Base-by-base conservation (phyloP, 2,329 filamentous ascomycete species). In the Microdochium paspali region DNA sequence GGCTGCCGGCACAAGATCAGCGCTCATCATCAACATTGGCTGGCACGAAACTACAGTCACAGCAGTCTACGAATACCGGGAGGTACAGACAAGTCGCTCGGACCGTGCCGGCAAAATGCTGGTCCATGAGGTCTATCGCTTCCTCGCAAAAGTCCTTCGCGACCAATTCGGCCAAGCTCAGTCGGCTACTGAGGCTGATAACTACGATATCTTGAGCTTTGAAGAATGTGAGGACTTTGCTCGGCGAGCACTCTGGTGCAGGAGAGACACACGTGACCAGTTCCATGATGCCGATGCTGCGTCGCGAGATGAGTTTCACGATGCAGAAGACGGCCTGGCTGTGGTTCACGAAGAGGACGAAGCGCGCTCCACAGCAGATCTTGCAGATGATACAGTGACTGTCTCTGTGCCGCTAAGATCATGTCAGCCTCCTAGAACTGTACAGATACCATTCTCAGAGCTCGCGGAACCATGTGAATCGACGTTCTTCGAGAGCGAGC, bases 41-140 rank as follows among this genome's bases (percentile, higher is more conserved):
- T 98, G 93, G 93, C 77, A 82, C 39, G 93, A 97, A 65, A 95
- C 90, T 0, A 77, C 84, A 1, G 79, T 94, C 21, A 95, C 89
- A 0, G 86, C 84, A 5, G 76, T 97, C 6, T 97, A 90, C 60
- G 93, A 98, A 66, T 95, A 90, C 62, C 83, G 87, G 47, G 90
- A 95, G 62, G 80, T 95, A 1, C 73, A 76, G 15, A 80, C 80
- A 47, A 79, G 74, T 48, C 77, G 87, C 47, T 91, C 80, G 32
- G 73, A 87, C 13, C 76, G 93, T 53, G 90, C 81, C 28, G 89
- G 85, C 50, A 90, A 83, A 58, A 64, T 77, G 49, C 68, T 97
- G 20, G 77, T 85, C 40, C 74, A 84, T 55, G 77, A 83, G 48
- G 82, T 89, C 56, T 86, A 83, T 55, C 76, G 75, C 48, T 61